phyloP scores from a whole-genome alignment of 495 filamentous ascomycete species.

The Aspergillus wentii region DNA sequence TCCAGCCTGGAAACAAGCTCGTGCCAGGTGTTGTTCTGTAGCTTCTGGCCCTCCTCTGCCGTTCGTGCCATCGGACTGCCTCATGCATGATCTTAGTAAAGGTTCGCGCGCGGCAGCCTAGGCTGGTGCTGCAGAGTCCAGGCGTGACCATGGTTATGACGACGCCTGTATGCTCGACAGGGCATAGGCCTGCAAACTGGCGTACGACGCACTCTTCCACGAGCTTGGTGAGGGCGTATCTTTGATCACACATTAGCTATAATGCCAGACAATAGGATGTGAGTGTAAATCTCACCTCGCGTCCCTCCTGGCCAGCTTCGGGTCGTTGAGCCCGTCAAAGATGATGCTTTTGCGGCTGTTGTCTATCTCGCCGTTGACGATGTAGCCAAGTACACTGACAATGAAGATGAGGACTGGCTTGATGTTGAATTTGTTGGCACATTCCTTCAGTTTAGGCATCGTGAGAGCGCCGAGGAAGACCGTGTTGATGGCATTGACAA shows the following conservation, averaged over 20 bases:
- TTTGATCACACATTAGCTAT: constrained; percentile 15
- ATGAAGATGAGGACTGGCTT: constrained; percentile 9
- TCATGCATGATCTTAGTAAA: constrained; percentile 12
- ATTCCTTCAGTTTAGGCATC: constrained; percentile 10
- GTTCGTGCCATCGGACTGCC: constrained; percentile 13
- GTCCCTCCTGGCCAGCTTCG: constrained; percentile 16
- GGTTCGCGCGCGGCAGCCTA: constrained; percentile 20
- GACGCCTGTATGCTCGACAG: constrained; percentile 28
- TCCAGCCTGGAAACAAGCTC: constrained; percentile 21
- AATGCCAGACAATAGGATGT: constrained; percentile 3
- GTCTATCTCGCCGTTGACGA: constrained; percentile 15
- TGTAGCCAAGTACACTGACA: constrained; percentile 12
- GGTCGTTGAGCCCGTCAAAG: constrained; percentile 11
- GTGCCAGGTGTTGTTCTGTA: constrained; percentile 33
- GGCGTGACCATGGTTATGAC: constrained; percentile 38
- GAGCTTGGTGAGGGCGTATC: constrained; percentile 30
- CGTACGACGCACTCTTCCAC: constrained; percentile 29
- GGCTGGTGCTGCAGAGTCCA: constrained; percentile 36
- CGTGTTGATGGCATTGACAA: constrained; percentile 13
- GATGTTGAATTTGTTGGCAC: constrained; percentile 7
- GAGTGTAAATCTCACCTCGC: constrained; percentile 9
- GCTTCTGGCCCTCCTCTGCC: constrained; percentile 26
- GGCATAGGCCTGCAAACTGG: constrained; percentile 19
- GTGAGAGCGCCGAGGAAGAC: constrained; percentile 9
- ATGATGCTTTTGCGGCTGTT: constrained; percentile 2